These are phyloP conservation scores for Coemansia sp. DNA, from an alignment of 192 early-diverging fungal species.

Conservation along the genomic window DNA sequence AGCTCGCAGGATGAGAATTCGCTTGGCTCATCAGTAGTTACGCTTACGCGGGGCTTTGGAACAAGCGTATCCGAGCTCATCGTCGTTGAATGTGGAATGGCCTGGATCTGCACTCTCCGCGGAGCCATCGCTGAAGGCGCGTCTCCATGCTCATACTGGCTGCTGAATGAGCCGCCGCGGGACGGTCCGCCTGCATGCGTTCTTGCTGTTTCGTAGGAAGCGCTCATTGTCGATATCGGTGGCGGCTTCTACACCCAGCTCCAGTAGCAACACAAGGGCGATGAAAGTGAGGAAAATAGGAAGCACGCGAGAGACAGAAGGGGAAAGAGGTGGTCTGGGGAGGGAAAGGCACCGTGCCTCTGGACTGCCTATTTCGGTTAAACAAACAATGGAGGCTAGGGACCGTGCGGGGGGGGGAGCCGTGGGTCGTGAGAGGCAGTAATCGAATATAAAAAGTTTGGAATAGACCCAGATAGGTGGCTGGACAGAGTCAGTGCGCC, in stretches of 20 bases:
- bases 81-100: slow-evolving; percentile 40
- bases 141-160: slow-evolving; percentile 19
- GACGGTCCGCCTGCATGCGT: slow-evolving; percentile 8
- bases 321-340: not conserved
- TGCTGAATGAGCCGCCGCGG: slow-evolving; percentile 3
- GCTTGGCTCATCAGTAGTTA: not conserved
- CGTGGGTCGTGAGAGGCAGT: not conserved
- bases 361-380: slow-evolving; percentile 1
- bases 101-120: slow-evolving; percentile 43
- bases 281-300: not conserved
- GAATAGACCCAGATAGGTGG: not conserved
- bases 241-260: not conserved
- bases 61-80: slow-evolving; percentile 17
- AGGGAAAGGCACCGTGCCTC: not conserved
- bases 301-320: not conserved
- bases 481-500: not conserved
- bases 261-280: not conserved
- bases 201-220: slow-evolving; percentile 5
- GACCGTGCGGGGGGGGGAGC: not conserved
- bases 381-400: not conserved
- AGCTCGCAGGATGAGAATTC: slow-evolving; percentile 33
- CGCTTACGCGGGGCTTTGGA: slow-evolving; percentile 16
- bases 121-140: slow-evolving; percentile 19
- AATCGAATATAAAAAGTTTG: not conserved
- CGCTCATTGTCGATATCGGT: slow-evolving; percentile 11